These are phyloP conservation scores for Pistacia integerrima DNA, from an alignment of 345 rosid genomes.

Conservation along the genomic window DNA sequence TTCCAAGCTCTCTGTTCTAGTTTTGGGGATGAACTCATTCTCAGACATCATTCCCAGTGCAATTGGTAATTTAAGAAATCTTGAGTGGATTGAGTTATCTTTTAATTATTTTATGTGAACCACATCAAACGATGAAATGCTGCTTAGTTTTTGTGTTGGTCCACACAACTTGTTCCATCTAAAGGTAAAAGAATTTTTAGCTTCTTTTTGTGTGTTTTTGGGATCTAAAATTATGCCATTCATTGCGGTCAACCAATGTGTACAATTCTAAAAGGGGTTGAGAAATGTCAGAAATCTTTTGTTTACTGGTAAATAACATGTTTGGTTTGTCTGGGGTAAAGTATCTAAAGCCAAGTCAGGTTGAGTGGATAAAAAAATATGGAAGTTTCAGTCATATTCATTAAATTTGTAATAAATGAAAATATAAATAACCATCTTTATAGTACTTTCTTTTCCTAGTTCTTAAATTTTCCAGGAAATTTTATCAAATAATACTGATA, in stretches of 20 bases:
- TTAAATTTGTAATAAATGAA: constrained; percentile 27
- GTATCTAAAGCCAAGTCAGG: constrained; percentile 22
- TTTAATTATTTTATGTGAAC: constrained; percentile 21
- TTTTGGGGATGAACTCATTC: too few species aligned
- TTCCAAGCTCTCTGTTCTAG: too few species aligned
- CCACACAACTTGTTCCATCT: constrained; percentile 31
- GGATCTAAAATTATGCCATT: constrained; percentile 46
- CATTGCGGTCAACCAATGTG: constrained; percentile 10
- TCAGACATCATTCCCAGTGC: too few species aligned
- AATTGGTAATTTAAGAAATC: too few species aligned
- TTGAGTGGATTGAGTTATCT: too few species aligned
- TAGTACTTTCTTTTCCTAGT: background rate
- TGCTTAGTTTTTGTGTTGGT: constrained; percentile 6
- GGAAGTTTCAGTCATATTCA: constrained; percentile 33
- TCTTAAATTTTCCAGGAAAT: background rate
- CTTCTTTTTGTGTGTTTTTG: constrained; percentile 30
- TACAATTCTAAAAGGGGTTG: too few species aligned
- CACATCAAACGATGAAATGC: constrained; percentile 33
- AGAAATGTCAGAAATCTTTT: background rate
- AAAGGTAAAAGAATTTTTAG: constrained; percentile 44
- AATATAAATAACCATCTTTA: background rate
- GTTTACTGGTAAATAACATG: constrained; percentile 16
- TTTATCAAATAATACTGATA: background rate
- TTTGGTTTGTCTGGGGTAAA: constrained; percentile 38
- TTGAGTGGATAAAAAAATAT: constrained; percentile 13